A percentile compares a stretch with the other conserved stretches of the same genome.
Evolutionary conservation across 1,139 yeast genomes (phyloP).

Genomic region (Suhomyces coccinellae): DNA sequence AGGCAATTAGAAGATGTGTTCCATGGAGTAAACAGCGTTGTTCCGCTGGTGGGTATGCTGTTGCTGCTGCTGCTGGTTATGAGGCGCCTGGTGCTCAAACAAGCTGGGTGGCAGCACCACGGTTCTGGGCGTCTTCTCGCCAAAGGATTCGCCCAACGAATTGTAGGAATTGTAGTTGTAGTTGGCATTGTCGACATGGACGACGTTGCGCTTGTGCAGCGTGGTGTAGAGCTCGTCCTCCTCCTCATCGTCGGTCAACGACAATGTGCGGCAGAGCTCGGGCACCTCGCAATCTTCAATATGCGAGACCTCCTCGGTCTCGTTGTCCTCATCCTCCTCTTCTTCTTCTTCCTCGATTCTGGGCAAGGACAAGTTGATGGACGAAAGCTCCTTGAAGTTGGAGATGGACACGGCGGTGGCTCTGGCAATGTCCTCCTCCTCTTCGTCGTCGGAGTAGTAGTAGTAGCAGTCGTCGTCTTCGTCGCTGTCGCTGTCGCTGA

Average conservation of each 20-base stretch:
- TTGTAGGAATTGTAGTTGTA: slow-evolving; percentile 1
- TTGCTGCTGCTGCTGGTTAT: slow-evolving; percentile 1
- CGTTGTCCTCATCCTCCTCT: no score
- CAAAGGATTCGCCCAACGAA: slow-evolving; percentile 1
- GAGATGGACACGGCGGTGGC: slow-evolving; percentile 1
- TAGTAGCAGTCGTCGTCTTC: slow-evolving; percentile 33
- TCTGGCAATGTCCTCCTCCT: background rate
- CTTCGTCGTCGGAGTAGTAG: slow-evolving; percentile 25
- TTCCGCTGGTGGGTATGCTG: slow-evolving; percentile 21
- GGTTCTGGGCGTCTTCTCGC: slow-evolving; percentile 4
- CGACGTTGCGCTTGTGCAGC: slow-evolving; percentile 2
- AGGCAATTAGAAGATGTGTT: slow-evolving; percentile 20
- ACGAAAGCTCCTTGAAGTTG: slow-evolving; percentile 25
- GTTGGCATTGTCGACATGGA: slow-evolving; percentile 5
- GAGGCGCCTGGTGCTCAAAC: slow-evolving; percentile 8
- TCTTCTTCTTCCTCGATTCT: slow-evolving; percentile 27
- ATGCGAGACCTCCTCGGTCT: slow-evolving; percentile 12
- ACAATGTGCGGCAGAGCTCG: slow-evolving; percentile 25
- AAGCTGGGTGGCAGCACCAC: slow-evolving; percentile 5
- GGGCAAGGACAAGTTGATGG: slow-evolving; percentile 24
- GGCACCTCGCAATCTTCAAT: slow-evolving; percentile 23
- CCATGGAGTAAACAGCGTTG: slow-evolving; percentile 26
- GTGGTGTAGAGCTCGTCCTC: slow-evolving; percentile 13
- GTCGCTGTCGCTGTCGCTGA: slow-evolving; percentile 23
- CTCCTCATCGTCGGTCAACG: slow-evolving; percentile 31